Evolutionary conservation across 2,329 filamentous ascomycete species (phyloP).

Genomic region (Trichoderma endophyticum): DNA sequence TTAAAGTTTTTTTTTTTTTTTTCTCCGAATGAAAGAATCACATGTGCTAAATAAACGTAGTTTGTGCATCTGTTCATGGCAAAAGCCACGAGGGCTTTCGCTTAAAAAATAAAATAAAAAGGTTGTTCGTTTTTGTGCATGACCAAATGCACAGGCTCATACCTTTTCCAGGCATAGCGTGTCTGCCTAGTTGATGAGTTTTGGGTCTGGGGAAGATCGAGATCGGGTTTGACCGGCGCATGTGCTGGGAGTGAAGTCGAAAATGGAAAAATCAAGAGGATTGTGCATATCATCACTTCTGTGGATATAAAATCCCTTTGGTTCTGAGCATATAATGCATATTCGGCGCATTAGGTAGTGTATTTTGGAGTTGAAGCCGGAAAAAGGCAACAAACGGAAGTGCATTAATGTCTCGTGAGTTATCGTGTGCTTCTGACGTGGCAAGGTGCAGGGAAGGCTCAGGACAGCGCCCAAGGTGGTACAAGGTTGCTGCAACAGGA

Average conservation of each 20-base stretch:
- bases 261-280: not conserved
- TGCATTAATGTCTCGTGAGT: not conserved
- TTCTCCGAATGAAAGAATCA: not conserved
- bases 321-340: not conserved
- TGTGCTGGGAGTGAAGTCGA: not conserved
- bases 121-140: not conserved
- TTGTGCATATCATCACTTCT: not conserved
- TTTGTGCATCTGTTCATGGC: not conserved
- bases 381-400: not conserved
- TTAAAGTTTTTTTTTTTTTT: not conserved
- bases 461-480: not conserved
- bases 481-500: not conserved
- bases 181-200: slow-evolving; percentile 6
- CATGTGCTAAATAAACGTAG: not conserved
- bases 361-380: not conserved
- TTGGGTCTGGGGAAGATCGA: slow-evolving; percentile 15
- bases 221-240: slow-evolving; percentile 2
- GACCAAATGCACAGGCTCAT: not conserved
- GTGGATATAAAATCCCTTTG: not conserved
- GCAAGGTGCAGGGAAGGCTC: not conserved
- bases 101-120: not conserved
- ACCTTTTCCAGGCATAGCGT: slow-evolving; percentile 8
- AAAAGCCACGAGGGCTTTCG: not conserved
- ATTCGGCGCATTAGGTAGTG: not conserved
- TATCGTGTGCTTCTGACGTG: slow-evolving; percentile 1